phyloP scores from a whole-genome alignment of 2,329 filamentous ascomycete genomes.

The Trichoderma simmonsii region DNA sequence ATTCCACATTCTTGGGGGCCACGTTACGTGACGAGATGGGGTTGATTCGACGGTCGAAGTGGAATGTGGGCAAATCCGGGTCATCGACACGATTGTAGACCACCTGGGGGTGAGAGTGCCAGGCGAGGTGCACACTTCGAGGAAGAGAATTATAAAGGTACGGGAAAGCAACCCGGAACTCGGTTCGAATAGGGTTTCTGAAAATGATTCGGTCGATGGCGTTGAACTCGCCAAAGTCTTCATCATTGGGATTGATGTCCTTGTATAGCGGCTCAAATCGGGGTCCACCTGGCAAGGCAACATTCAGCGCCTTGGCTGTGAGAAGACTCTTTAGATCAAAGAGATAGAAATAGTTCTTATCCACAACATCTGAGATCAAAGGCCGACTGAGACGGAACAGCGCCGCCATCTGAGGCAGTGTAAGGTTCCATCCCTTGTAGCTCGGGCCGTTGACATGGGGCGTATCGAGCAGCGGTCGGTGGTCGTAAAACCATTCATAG shows the following conservation, averaged over 20 bases:
- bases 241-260: conserved; percentile 96
- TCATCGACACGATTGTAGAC: conserved; percentile 89
- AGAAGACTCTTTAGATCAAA: conserved; percentile 94
- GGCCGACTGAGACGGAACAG: conserved; percentile 89
- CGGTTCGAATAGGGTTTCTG: conserved; percentile 87
- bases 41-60: conserved; percentile 97
- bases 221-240: conserved; percentile 99
- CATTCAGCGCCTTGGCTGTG: conserved; percentile 94
- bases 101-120: conserved; percentile 90
- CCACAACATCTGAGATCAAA: conserved; percentile 84
- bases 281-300: conserved; percentile 94
- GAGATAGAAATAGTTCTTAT: conserved; percentile 97
- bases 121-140: conserved; percentile 86
- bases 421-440: conserved; percentile 94
- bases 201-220: conserved; percentile 99
- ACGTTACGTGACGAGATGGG: conserved; percentile 95
- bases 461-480: conserved; percentile 84
- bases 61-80: conserved; percentile 87
- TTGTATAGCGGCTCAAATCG: conserved; percentile 97
- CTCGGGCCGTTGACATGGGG: conserved; percentile 93
- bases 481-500: conserved; percentile 97
- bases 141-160: conserved; percentile 96
- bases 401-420: conserved; percentile 91
- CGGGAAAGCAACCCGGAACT: conserved; percentile 91
- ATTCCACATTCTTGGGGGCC: conserved; percentile 86